phyloP scores from a whole-genome alignment of 2,329 filamentous ascomycete species.

The Diaporthe longicolla region DNA sequence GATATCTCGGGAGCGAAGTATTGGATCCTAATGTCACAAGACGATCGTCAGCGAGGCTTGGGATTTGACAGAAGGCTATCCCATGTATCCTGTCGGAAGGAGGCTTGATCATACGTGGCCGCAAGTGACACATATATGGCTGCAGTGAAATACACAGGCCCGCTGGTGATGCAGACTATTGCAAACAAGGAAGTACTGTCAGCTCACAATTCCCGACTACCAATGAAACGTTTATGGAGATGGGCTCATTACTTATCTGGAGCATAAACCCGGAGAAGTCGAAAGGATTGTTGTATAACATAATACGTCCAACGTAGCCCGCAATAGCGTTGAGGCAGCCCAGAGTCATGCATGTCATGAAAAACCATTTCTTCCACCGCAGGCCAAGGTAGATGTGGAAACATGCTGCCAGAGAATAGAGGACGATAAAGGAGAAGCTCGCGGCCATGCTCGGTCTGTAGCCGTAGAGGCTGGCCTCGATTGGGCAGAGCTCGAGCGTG shows the following conservation, averaged over 20 bases:
- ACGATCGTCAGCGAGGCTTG: neutral
- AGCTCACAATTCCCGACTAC: neutral
- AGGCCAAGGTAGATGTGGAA: conserved; percentile 60
- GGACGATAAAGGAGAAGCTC: conserved; percentile 58
- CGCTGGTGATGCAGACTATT: conserved; percentile 69
- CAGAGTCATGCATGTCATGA: conserved; percentile 65
- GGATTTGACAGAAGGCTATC: neutral
- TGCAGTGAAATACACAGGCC: conserved; percentile 69
- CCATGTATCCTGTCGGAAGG: no score
- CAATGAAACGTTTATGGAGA: neutral
- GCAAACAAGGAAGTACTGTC: neutral
- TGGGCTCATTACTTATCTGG: conserved; percentile 66
- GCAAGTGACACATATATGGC: conserved; percentile 76
- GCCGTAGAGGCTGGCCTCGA: conserved; percentile 60
- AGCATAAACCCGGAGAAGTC: conserved; percentile 72
- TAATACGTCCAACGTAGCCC: conserved; percentile 73
- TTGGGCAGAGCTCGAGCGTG: conserved; percentile 62
- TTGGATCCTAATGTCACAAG: conserved; percentile 46
- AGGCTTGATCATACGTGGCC: conserved; percentile 48
- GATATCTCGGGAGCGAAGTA: conserved; percentile 46
- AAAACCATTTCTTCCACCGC: conserved; percentile 63
- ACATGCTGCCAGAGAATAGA: conserved; percentile 63
- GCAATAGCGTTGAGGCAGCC: conserved; percentile 71
- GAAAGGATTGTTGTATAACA: conserved; percentile 72
- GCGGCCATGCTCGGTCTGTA: conserved; percentile 62